Conservation (phyloP, 352 stramenopile genomes). For the Phytophthora niederhauseri region DNA sequence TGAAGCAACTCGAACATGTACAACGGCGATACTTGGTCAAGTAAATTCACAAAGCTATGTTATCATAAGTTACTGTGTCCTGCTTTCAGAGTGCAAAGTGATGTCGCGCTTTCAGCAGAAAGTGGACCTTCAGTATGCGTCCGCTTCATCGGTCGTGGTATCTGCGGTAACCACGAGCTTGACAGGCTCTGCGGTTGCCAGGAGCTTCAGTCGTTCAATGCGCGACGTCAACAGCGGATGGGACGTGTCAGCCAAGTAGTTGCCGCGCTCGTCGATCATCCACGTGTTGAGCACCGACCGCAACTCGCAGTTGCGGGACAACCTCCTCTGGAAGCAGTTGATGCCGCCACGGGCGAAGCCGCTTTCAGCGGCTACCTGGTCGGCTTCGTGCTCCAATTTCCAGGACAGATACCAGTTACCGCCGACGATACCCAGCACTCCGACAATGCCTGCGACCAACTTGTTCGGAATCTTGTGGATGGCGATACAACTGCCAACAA, state of each 20-base stretch:
- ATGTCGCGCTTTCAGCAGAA: neutral
- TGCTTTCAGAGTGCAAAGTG: neutral
- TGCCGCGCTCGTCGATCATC: slow-evolving; percentile 81
- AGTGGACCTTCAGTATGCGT: neutral
- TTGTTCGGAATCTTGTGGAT: slow-evolving; percentile 84
- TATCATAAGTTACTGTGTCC: slow-evolving; percentile 1
- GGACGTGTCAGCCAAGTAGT: slow-evolving; percentile 82
- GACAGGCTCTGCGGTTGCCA: slow-evolving; percentile 34
- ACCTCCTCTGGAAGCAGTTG: slow-evolving; percentile 71
- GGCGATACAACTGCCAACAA: slow-evolving; percentile 55
- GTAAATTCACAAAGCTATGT: neutral
- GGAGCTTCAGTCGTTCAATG: slow-evolving; percentile 66
- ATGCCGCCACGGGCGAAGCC: slow-evolving; percentile 76
- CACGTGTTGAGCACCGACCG: slow-evolving; percentile 57
- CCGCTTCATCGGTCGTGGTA: neutral
- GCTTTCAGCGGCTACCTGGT: slow-evolving; percentile 71
- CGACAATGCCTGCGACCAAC: slow-evolving; percentile 54
- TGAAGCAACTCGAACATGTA: too few relatives aligned
- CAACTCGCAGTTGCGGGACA: slow-evolving; percentile 77
- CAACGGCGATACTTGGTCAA: too few relatives aligned
- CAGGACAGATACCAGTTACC: slow-evolving; percentile 77
- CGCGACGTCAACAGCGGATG: slow-evolving; percentile 80
- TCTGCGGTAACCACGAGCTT: slow-evolving; percentile 11
- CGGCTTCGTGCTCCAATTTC: slow-evolving; percentile 81
- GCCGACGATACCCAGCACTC: slow-evolving; percentile 49